Base-by-base conservation (phyloP, 2,329 filamentous ascomycete species). In the Stemphylium beticola region DNA sequence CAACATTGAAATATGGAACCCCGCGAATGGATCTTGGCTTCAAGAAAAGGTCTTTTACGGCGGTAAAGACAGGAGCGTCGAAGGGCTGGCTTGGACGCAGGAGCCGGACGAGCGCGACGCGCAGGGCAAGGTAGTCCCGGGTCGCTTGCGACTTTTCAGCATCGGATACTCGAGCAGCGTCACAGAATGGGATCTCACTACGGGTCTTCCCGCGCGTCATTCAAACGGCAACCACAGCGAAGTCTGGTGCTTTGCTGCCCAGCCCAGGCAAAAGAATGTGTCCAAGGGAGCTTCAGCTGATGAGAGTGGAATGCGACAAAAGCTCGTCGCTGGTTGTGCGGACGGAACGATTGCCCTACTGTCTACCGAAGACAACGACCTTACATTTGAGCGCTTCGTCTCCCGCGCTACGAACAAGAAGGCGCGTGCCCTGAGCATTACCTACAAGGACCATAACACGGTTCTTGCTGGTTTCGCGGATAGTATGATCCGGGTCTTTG, bases 1-100 rank as follows among this genome's bases (percentile, higher is more conserved):
- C 66, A 91, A 96, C 71, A 95, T 99, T 66, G 95, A 99, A 78
- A 92, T 99, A 62, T 99, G 95, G 95, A 96, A 96, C 75, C 92
- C 93, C 3, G 79, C 87, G 49, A 85, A 85, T 61, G 91, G 91
- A 14, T 81, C 83, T 58, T 99, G 95, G 95, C 85, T 92, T 61
- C 95, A 98, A 74, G 95, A 99, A 79, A 87, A 87, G 34, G 87
- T 93, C 57, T 88, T 98, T 45, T 85, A 86, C 32, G 93, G 93
- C 60, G 92, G 92, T 44, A 88, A 90, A 67, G 90, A 92, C 66
- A 85, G 92, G 61, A 96, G 90, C 69, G 89, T 97, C 58, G 95
- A 99, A 77, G 92, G 91, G 7, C 82, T 99, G 22, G 89, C 88
- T 36, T 99, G 95, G 95, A 92, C 90, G 36, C 91, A 92, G 53